Evolutionary conservation across 106 monocot species (phyloP), one percentile per base, ranked within the genome.

Genomic region (Allium fistulosum): DNA sequence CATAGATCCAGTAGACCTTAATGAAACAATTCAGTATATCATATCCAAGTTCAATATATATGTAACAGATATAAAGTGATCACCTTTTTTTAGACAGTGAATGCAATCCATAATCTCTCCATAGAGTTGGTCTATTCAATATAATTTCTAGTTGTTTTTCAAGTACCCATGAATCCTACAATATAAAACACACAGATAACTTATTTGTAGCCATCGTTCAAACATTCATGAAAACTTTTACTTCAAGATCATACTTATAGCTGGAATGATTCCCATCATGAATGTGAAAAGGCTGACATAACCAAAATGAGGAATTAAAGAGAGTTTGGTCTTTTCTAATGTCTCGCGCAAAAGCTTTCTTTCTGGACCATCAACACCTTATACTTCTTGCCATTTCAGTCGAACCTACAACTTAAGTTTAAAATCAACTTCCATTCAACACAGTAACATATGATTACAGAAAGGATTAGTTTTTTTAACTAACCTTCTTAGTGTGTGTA

Each of bases 401-500:
- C 87, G 80, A 77, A 99, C 97, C 97, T 99, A 74, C 17, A 76
- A 82, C 10, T 16, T 22, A 22, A 65, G 48, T 28, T 28, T 28
- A 28, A n/a, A 28, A 28, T 28, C 28, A 28, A 28, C n/a, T n/a
- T n/a, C n/a, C n/a, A n/a, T n/a, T n/a, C n/a, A 28, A 28, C 28
- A 28, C 3, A 28, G 28, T 28, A 28, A 28, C 28, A 28, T 28
- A 28, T 3, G 28, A 3, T 28, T 28, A 28, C 28, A 2, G 3
- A 28, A 28, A 28, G 28, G 28, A 1, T 28, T 28, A 28, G 53
- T 18, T 27, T 7, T 26, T 9, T 59, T 50, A 53, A 57, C 62
- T 59, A 78, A 99, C 97, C 82, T 92, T 89, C 67, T 99, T 92
- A 28, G 89, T 90, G 68, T 92, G 92, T n/a, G n/a, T n/a, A n/a